Evolutionary conservation across 768 basidiomycete species (phyloP).

Genomic region (Hemileccinum impolitum): DNA sequence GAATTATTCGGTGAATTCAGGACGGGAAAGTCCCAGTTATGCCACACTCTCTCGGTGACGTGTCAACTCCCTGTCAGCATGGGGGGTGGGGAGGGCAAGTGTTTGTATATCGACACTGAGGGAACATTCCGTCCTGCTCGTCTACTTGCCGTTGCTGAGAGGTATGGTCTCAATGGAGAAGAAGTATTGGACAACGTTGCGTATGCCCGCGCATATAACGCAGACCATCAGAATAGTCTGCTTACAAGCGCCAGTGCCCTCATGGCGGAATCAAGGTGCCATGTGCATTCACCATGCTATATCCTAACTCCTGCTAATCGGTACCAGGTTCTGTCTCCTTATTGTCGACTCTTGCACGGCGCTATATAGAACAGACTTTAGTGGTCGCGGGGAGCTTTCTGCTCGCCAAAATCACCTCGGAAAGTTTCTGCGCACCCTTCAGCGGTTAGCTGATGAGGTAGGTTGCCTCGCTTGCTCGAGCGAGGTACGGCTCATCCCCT

Average conservation of each 20-base stretch:
- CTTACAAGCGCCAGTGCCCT: conserved; percentile 93
- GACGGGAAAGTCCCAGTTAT: conserved; percentile 97
- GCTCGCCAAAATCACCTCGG: conserved; percentile 95
- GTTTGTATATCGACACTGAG: conserved; percentile 98
- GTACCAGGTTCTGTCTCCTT: conserved; percentile 83
- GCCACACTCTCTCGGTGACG: conserved; percentile 96
- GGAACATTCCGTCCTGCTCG: conserved; percentile 98
- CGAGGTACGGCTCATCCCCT: conserved; percentile 5
- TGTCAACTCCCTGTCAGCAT: conserved; percentile 96
- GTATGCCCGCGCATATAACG: conserved; percentile 97
- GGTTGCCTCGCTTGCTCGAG: conserved; percentile 18
- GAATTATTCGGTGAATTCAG: conserved; percentile 98
- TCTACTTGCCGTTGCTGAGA: conserved; percentile 89
- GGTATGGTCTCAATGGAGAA: conserved; percentile 96
- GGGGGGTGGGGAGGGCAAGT: conserved; percentile 99
- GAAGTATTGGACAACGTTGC: conserved; percentile 98
- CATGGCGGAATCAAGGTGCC: conserved; percentile 96
- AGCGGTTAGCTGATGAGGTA: conserved; percentile 95
- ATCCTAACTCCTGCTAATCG: conserved; percentile 1
- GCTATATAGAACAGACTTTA: conserved; percentile 93
- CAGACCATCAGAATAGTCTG: conserved; percentile 91
- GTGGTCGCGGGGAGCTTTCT: conserved; percentile 91
- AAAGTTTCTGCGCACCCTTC: conserved; percentile 89
- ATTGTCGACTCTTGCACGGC: conserved; percentile 97
- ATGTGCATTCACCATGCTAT: conserved; percentile 19